Evolutionary conservation across 768 basidiomycete species (phyloP).

Genomic region (Panaeolus papilionaceus): DNA sequence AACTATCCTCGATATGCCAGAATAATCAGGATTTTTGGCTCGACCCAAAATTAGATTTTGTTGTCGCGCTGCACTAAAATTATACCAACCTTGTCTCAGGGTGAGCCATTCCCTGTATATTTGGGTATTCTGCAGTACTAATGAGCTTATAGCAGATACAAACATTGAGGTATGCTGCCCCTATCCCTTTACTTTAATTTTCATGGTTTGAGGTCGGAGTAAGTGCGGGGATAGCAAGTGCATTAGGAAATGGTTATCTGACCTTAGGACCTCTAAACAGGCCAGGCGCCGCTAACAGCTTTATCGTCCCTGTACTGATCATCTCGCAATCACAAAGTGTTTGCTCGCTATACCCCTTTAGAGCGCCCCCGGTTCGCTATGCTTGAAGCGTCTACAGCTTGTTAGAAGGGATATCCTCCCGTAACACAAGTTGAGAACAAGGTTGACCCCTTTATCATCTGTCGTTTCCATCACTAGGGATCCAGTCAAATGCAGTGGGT

Average conservation of each 20-base stretch:
- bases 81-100: too few relatives aligned
- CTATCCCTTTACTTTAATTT: neutral
- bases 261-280: neutral
- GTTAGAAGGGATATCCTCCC: neutral
- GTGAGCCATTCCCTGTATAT: too few relatives aligned
- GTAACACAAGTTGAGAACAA: neutral
- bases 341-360: too few relatives aligned
- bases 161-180: too few relatives aligned
- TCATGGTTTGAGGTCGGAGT: conserved; percentile 1
- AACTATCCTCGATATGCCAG: neutral
- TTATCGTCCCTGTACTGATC: neutral
- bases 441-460: neutral
- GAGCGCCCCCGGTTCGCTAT: too few relatives aligned
- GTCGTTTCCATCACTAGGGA: neutral
- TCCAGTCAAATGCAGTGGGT: neutral
- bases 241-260: conserved; percentile 8
- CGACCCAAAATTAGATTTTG: neutral
- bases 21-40: neutral
- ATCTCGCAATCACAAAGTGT: too few relatives aligned
- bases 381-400: neutral
- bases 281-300: neutral
- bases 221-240: neutral
- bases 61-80: neutral
- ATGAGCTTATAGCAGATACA: too few relatives aligned
- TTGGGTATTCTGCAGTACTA: too few relatives aligned